Conservation (phyloP, 2,329 filamentous ascomycete species). For the Ophiostoma tasmaniense region DNA sequence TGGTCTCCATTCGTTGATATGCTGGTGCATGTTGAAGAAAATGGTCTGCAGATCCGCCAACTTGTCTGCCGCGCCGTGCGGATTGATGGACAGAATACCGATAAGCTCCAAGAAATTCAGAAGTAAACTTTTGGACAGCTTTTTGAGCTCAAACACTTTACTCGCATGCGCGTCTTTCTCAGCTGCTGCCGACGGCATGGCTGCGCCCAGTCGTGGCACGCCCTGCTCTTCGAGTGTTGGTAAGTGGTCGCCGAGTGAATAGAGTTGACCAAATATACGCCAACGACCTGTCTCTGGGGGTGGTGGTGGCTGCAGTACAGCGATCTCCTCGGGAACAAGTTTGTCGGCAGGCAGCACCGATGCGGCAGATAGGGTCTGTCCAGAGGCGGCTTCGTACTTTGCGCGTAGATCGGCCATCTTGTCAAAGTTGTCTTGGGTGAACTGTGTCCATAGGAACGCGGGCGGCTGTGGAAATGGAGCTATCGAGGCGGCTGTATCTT, state of each 20-base stretch:
- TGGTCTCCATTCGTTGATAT: slow-evolving; percentile 88
- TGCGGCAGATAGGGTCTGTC: slow-evolving; percentile 23
- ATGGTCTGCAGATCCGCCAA: slow-evolving; percentile 70
- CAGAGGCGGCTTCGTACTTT: slow-evolving; percentile 30
- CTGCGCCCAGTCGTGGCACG: slow-evolving; percentile 59
- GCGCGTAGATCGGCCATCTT: slow-evolving; percentile 41
- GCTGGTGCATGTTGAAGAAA: slow-evolving; percentile 84
- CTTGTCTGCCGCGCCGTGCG: slow-evolving; percentile 57
- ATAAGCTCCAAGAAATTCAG: slow-evolving; percentile 83
- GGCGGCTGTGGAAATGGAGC: slow-evolving; percentile 64
- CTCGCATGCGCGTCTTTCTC: slow-evolving; percentile 46
- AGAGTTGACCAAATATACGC: slow-evolving; percentile 62
- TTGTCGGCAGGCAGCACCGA: slow-evolving; percentile 31
- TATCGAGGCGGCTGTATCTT: slow-evolving; percentile 18
- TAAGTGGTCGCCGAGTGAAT: slow-evolving; percentile 54
- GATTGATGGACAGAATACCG: slow-evolving; percentile 60
- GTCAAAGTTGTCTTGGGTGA: slow-evolving; percentile 65
- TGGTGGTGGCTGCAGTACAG: slow-evolving; percentile 70
- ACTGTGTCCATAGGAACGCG: slow-evolving; percentile 72
- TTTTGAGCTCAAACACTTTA: slow-evolving; percentile 60
- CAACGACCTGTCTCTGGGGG: slow-evolving; percentile 65
- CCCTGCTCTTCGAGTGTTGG: slow-evolving; percentile 61
- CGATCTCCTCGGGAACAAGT: slow-evolving; percentile 58
- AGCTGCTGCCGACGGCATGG: slow-evolving; percentile 29
- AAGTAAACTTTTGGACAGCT: slow-evolving; percentile 73